These are phyloP conservation scores for Coemansia sp. DNA, from an alignment of 192 early-diverging fungal species.

Conservation along the genomic window DNA sequence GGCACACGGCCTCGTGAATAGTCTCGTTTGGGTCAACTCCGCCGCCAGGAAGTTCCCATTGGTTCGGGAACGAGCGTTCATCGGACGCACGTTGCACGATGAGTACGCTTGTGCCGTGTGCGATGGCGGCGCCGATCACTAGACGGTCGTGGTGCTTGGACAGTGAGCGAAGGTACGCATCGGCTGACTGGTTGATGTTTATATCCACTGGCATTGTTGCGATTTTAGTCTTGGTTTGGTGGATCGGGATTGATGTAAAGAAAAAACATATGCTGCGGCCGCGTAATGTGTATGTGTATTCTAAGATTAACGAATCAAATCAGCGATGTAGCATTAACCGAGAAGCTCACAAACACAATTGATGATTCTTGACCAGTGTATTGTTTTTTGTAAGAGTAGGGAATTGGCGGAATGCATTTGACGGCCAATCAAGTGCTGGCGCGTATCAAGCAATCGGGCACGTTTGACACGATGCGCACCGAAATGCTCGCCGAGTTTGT, in stretches of 20 bases:
- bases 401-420: conserved; percentile 6
- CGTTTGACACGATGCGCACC: conserved; percentile 31
- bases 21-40: conserved; percentile 43
- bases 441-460: conserved; percentile 26
- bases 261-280: not conserved
- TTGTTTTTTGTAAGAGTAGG: not conserved
- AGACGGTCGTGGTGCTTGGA: conserved; percentile 25
- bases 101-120: conserved; percentile 17
- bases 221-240: not conserved
- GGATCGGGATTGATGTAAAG: not conserved
- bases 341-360: not conserved
- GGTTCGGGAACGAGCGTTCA: conserved; percentile 45
- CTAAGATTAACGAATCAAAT: not conserved
- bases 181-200: not conserved
- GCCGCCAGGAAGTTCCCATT: conserved; percentile 54
- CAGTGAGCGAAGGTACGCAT: conserved; percentile 4
- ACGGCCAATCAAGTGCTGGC: conserved; percentile 36
- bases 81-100: conserved; percentile 44
- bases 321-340: not conserved
- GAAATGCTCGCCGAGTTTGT: conserved; percentile 26
- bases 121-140: conserved; percentile 42
- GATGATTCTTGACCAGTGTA: not conserved
- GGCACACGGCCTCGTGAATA: conserved; percentile 32
- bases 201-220: not conserved
- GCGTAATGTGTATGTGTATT: not conserved